Percentiles rank a stretch among this genome's conserved stretches.
These are phyloP conservation scores for Berkeleyomyces rouxiae DNA, from an alignment of 2,329 filamentous ascomycete genomes.

Conservation along the genomic window DNA sequence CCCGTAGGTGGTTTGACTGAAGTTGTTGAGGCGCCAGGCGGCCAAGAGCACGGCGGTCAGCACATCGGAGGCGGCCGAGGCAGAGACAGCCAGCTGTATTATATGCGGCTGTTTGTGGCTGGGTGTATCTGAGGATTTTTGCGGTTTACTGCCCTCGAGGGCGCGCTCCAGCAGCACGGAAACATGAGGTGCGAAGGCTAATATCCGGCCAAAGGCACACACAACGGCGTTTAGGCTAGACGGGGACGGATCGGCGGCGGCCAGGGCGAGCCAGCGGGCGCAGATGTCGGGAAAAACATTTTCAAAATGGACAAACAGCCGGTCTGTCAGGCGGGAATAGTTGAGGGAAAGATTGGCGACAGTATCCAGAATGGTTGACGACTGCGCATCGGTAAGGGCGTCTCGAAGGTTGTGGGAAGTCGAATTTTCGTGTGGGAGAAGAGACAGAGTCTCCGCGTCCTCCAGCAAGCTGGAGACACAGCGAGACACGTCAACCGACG, in stretches of 20 bases:
- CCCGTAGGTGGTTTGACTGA: constrained; percentile 53
- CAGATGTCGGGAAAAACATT: constrained; percentile 65
- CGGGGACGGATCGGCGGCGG: constrained; percentile 16
- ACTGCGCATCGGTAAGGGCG: constrained; percentile 32
- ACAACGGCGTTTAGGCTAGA: constrained; percentile 30
- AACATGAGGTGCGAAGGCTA: constrained; percentile 70
- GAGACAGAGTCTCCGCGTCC: constrained; percentile 13
- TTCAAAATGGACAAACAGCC: constrained; percentile 59
- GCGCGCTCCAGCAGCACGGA: constrained; percentile 49
- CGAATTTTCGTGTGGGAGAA: constrained; percentile 37
- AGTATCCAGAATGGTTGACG: constrained; percentile 52
- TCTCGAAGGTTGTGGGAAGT: constrained; percentile 16
- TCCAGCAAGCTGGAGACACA: constrained; percentile 13
- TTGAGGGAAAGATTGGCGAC: constrained; percentile 52
- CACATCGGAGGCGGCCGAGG: constrained; percentile 16
- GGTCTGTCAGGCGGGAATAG: constrained; percentile 49
- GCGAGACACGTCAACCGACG: constrained; percentile 13
- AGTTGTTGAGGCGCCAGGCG: constrained; percentile 62
- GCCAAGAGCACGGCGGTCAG: constrained; percentile 40
- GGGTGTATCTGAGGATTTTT: background rate
- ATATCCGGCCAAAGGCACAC: constrained; percentile 58
- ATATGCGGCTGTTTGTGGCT: background rate
- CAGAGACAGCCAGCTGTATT: constrained; percentile 7
- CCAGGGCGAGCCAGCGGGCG: constrained; percentile 53
- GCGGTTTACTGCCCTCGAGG: background rate